These are phyloP conservation scores for Dioscorea alata DNA, from an alignment of 106 monocot species.

Conservation along the genomic window DNA sequence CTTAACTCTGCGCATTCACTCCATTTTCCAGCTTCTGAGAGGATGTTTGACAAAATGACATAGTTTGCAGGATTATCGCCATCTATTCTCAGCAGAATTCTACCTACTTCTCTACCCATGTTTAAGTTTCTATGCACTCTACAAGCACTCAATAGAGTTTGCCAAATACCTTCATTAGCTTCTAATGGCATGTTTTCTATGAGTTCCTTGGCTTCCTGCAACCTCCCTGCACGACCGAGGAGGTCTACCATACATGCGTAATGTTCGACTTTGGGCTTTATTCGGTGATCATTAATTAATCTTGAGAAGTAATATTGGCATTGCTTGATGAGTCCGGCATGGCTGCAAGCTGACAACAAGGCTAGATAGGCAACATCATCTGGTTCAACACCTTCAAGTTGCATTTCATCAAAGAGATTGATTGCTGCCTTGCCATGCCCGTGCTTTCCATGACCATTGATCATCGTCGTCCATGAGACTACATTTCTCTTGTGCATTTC, in stretches of 20 bases:
- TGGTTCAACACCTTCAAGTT: conserved; percentile 21
- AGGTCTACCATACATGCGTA: conserved; percentile 62
- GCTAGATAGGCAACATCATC: conserved; percentile 45
- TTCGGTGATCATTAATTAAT: conserved; percentile 1
- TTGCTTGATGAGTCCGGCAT: conserved; percentile 35
- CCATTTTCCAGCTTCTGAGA: conserved; percentile 34
- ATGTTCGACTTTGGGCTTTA: conserved; percentile 39
- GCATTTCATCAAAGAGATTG: conserved; percentile 32
- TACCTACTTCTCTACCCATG: conserved; percentile 28
- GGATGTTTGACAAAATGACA: conserved; percentile 43
- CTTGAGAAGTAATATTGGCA: conserved; percentile 18
- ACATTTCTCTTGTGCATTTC: conserved; percentile 7
- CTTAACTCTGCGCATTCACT: conserved; percentile 32
- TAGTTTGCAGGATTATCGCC: conserved; percentile 37
- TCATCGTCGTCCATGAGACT: conserved; percentile 28
- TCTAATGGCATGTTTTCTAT: conserved; percentile 32
- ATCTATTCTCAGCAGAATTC: conserved; percentile 28
- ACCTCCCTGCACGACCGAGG: conserved; percentile 30
- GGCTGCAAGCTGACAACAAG: conserved; percentile 47
- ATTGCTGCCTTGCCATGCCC: conserved; percentile 21
- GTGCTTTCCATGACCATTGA: conserved; percentile 36
- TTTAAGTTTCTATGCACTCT: conserved; percentile 30
- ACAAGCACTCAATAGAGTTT: conserved; percentile 47
- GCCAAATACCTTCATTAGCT: conserved; percentile 34
- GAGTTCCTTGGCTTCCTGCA: conserved; percentile 34